Percentiles rank a stretch among this genome's conserved stretches.
phyloP scores from a whole-genome alignment of 2,329 filamentous ascomycete genomes.

The Metarhizium guizhouense region DNA sequence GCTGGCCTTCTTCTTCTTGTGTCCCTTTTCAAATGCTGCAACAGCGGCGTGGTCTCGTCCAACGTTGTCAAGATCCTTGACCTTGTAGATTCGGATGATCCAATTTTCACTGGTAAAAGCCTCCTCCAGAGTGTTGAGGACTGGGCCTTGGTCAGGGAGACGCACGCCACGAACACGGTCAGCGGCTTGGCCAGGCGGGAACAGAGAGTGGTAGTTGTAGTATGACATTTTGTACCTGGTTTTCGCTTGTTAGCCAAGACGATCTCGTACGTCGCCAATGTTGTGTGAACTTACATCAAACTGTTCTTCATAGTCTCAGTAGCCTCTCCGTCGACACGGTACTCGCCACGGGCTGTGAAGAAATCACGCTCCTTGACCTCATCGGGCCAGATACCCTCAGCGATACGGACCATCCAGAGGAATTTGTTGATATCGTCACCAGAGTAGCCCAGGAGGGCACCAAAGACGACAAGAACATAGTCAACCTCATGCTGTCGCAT shows the following conservation, averaged over 20 bases:
- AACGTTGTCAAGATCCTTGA: conserved; percentile 96
- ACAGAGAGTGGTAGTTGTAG: conserved; percentile 90
- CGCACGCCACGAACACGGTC: conserved; percentile 80
- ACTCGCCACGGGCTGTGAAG: conserved; percentile 90
- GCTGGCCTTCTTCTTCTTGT: conserved; percentile 71
- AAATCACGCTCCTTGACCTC: conserved; percentile 96
- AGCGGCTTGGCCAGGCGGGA: conserved; percentile 80
- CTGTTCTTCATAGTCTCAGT: conserved; percentile 98
- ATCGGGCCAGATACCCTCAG: conserved; percentile 99
- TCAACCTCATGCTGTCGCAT: conserved; percentile 98
- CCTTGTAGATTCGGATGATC: conserved; percentile 99
- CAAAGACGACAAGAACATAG: conserved; percentile 96
- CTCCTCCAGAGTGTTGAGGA: conserved; percentile 85
- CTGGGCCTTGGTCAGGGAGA: conserved; percentile 75
- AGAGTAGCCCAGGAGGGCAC: conserved; percentile 90
- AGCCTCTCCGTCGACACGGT: conserved; percentile 85
- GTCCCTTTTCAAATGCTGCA: conserved; percentile 64
- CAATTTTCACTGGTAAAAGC: conserved; percentile 99
- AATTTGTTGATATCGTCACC: conserved; percentile 99
- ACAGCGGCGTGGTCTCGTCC: conserved; percentile 72
- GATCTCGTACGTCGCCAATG: background rate
- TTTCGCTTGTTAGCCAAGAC: conserved; percentile 14
- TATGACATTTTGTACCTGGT: conserved; percentile 99
- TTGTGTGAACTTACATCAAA: conserved; percentile 66
- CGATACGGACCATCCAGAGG: conserved; percentile 99